A percentile compares a stretch with the other conserved stretches of the same genome.
Conservation (phyloP, 345 rosid species). For the Euphorbia lathyris region DNA sequence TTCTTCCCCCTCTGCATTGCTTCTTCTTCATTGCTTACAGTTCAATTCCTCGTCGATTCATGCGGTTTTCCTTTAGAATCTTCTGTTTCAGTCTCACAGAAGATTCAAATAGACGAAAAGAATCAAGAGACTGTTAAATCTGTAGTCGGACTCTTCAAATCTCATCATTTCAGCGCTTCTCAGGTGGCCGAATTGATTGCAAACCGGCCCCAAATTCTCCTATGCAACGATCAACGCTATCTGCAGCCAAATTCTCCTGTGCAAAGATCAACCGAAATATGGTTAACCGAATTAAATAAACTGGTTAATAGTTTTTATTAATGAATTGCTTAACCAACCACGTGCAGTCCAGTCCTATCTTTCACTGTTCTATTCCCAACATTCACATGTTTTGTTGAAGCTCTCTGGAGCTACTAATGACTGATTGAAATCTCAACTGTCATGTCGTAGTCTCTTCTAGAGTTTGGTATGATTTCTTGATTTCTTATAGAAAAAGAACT, state of each 20-base stretch:
- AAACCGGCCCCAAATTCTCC: slow-evolving; percentile 17
- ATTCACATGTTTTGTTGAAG: too few relatives aligned
- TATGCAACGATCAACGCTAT: background rate
- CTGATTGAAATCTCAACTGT: too few relatives aligned
- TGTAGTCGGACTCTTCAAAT: slow-evolving; percentile 10
- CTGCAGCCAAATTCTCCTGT: slow-evolving; percentile 27
- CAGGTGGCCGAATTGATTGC: slow-evolving; percentile 22
- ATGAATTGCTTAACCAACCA: too few relatives aligned
- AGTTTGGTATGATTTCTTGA: too few relatives aligned
- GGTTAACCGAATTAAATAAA: too few relatives aligned
- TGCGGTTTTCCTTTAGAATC: slow-evolving; percentile 23
- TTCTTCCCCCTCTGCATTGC: background rate
- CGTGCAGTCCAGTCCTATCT: too few relatives aligned
- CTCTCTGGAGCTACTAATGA: too few relatives aligned
- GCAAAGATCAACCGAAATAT: too few relatives aligned
- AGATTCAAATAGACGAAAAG: slow-evolving; percentile 9
- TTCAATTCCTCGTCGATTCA: slow-evolving; percentile 20
- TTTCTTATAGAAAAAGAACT: too few relatives aligned
- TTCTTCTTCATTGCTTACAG: slow-evolving; percentile 9
- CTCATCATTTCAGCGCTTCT: slow-evolving; percentile 14
- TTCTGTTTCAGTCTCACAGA: slow-evolving; percentile 18
- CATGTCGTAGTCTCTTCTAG: too few relatives aligned
- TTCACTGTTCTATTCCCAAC: too few relatives aligned
- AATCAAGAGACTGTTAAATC: slow-evolving; percentile 7
- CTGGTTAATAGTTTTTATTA: too few relatives aligned